phyloP scores from a whole-genome alignment of 176 grass and related monocot species.

The Carex scoparia region DNA sequence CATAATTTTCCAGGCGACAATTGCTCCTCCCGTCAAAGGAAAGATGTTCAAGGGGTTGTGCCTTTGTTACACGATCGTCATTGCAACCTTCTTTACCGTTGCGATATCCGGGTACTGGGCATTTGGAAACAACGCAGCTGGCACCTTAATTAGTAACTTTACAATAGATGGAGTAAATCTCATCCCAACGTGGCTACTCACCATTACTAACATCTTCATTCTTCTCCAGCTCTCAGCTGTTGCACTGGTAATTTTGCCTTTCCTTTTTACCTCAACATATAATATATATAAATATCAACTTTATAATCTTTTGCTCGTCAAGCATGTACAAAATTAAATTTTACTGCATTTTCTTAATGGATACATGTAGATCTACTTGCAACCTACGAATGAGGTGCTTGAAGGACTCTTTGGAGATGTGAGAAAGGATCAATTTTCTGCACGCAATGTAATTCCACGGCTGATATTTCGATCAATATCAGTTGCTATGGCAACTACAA shows the following conservation, averaged over 20 bases:
- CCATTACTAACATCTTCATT: constrained; percentile 63
- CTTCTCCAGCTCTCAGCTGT: constrained; percentile 77
- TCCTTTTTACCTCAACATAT: neutral
- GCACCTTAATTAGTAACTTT: constrained; percentile 64
- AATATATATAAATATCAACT: neutral
- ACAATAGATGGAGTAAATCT: constrained; percentile 45
- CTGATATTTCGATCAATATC: constrained; percentile 47
- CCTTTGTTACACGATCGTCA: constrained; percentile 66
- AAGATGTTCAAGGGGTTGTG: constrained; percentile 93
- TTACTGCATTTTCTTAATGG: neutral
- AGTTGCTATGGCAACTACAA: constrained; percentile 50
- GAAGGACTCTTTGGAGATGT: constrained; percentile 61
- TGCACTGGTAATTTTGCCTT: constrained; percentile 37
- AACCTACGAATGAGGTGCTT: constrained; percentile 83
- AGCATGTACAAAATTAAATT: neutral
- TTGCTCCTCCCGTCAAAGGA: constrained; percentile 67
- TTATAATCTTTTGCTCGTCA: neutral
- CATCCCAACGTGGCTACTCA: constrained; percentile 56
- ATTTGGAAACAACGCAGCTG: constrained; percentile 59
- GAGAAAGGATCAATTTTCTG: constrained; percentile 49
- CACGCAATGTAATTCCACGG: constrained; percentile 52
- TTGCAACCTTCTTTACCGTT: constrained; percentile 86
- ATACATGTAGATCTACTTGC: constrained; percentile 60
- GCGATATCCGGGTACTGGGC: constrained; percentile 95
- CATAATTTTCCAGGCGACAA: constrained; percentile 48